A percentile compares a stretch with the other conserved stretches of the same genome.
Conservation (phyloP, 2,329 filamentous ascomycete species). For the Tothia fuscella region DNA sequence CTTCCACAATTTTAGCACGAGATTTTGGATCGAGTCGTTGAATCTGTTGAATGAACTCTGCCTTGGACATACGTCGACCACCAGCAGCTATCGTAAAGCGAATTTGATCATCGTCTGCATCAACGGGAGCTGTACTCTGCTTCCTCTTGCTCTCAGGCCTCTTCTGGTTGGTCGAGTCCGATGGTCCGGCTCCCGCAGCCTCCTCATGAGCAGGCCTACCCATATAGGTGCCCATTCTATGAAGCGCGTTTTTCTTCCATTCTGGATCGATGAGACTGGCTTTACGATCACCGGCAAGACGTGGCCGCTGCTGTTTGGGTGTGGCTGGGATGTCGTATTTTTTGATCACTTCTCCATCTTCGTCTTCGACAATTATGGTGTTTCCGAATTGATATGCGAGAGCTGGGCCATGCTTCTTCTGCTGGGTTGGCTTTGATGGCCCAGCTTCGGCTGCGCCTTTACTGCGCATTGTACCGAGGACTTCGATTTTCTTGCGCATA, state of each 20-base stretch:
- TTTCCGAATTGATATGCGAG: conserved; percentile 77
- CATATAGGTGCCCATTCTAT: conserved; percentile 44
- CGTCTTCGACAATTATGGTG: conserved; percentile 81
- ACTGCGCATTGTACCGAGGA: conserved; percentile 30
- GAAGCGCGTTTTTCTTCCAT: conserved; percentile 33
- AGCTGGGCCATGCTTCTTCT: conserved; percentile 52
- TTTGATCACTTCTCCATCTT: conserved; percentile 77
- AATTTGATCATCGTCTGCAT: conserved; percentile 57
- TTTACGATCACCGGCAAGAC: conserved; percentile 23
- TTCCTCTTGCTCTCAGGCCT: conserved; percentile 16
- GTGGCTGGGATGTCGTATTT: conserved; percentile 61
- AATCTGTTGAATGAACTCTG: conserved; percentile 66
- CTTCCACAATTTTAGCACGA: conserved; percentile 37
- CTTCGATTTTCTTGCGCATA: conserved; percentile 32
- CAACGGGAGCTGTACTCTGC: conserved; percentile 33
- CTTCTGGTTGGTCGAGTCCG: conserved; percentile 14
- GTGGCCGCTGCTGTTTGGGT: conserved; percentile 10
- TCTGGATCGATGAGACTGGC: conserved; percentile 21
- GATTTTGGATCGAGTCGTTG: conserved; percentile 58
- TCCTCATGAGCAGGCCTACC: conserved; percentile 22
- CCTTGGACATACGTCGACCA: conserved; percentile 66
- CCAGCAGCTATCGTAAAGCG: conserved; percentile 65
- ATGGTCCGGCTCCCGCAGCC: conserved; percentile 15
- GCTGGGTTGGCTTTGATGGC: conserved; percentile 21
- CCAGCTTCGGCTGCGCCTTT: conserved; percentile 28